A percentile compares a stretch with the other conserved stretches of the same genome.
phyloP scores from a whole-genome alignment of 2,329 filamentous ascomycete genomes.

The Stagonosporopsis chrysanthemi region DNA sequence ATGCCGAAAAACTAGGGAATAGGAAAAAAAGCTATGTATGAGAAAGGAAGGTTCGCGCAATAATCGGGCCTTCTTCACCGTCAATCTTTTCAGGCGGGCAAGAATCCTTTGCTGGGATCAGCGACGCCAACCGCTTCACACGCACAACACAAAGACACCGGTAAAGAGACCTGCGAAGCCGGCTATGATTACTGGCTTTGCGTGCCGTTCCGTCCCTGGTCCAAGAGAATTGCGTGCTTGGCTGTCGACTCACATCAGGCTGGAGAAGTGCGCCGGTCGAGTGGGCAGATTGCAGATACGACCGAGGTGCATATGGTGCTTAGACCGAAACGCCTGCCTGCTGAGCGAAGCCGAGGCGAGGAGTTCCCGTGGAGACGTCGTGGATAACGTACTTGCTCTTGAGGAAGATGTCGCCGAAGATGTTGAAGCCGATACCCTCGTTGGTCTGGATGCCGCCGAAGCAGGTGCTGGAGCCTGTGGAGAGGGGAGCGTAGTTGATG shows the following conservation, averaged over 20 bases:
- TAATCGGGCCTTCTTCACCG: slow-evolving; percentile 23
- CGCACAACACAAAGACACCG: slow-evolving; percentile 2
- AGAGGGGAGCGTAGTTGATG: slow-evolving; percentile 62
- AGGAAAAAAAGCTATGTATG: slow-evolving; percentile 7
- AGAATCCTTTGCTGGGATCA: not conserved
- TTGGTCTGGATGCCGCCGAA: slow-evolving; percentile 78
- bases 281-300: not conserved
- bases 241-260: not conserved
- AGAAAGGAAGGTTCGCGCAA: slow-evolving; percentile 8
- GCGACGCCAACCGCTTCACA: not conserved
- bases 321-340: slow-evolving; percentile 41
- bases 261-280: not conserved
- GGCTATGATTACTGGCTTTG: not conserved
- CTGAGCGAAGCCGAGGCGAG: slow-evolving; percentile 55
- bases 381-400: slow-evolving; percentile 78
- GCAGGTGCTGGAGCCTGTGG: slow-evolving; percentile 59
- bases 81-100: slow-evolving; percentile 1
- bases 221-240: not conserved
- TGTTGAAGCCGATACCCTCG: slow-evolving; percentile 65
- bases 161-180: not conserved
- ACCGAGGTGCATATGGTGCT: not conserved
- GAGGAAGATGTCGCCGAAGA: slow-evolving; percentile 81
- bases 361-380: slow-evolving; percentile 40
- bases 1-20: slow-evolving; percentile 6
- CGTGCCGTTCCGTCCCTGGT: slow-evolving; percentile 11